Conservation (phyloP, 2,329 filamentous ascomycete genomes). For the Helminthosporium solani region DNA sequence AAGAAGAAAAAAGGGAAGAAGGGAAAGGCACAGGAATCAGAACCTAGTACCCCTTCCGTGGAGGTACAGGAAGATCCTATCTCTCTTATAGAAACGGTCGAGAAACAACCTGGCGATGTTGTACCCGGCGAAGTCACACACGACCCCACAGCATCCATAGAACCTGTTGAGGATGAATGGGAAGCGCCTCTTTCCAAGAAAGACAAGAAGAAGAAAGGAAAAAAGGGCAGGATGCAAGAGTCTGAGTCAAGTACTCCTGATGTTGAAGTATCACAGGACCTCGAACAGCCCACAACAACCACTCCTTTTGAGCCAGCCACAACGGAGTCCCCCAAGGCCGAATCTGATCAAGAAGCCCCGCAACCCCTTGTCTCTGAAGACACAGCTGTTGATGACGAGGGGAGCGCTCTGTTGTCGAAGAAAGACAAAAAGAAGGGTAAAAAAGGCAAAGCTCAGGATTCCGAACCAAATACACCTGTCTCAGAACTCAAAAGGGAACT, state of each 20-base stretch:
- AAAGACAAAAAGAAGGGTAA: slow-evolving; percentile 27
- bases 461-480: neutral
- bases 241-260: slow-evolving; percentile 21
- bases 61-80: too few relatives aligned
- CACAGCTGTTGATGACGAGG: too few relatives aligned
- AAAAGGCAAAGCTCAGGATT: slow-evolving; percentile 10
- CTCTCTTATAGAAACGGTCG: too few relatives aligned
- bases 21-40: slow-evolving; percentile 5
- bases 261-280: slow-evolving; percentile 6
- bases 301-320: too few relatives aligned
- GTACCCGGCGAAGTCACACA: neutral
- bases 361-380: too few relatives aligned
- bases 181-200: slow-evolving; percentile 20
- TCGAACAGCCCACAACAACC: neutral
- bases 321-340: too few relatives aligned
- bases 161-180: neutral
- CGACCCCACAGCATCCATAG: neutral
- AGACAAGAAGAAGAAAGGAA: slow-evolving; percentile 31
- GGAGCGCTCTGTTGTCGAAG: slow-evolving; percentile 16
- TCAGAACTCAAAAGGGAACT: too few relatives aligned
- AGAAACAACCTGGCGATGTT: neutral
- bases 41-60: neutral
- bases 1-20: slow-evolving; percentile 30
- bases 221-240: slow-evolving; percentile 18
- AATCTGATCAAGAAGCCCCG: too few relatives aligned